Base-by-base conservation (phyloP, 2,329 filamentous ascomycete species). In the Colletotrichum graminicola region DNA sequence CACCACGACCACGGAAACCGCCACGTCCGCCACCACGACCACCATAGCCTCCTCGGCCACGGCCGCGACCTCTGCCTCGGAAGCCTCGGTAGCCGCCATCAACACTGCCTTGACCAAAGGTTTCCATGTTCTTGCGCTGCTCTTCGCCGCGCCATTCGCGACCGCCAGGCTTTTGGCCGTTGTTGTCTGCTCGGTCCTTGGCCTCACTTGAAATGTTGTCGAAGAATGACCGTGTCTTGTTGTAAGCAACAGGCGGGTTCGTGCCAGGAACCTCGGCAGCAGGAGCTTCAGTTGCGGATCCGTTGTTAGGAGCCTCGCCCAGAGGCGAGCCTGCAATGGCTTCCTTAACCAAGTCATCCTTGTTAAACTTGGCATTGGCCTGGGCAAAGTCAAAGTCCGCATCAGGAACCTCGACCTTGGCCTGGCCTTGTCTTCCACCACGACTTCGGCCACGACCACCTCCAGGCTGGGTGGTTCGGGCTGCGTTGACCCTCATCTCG, bases 161-260 rank as follows among this genome's bases (percentile, higher is more conserved):
- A 41, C 94, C 94, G 68, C 92, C 92, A n/a, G 90, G 86, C 79
- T 90, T 90, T 73, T 90, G 88, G 5, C 87, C 88, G 52, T 85
- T 86, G 49, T 91, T 91, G 73, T 95, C 93, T 62, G 93, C 91
- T 54, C 96, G 90, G 75, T 99, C 96, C 81, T 93, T 97, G 73
- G 93, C 89, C 80, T 99, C 96, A 75, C 94, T 97, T 0, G 94
- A 97, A 74, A 99, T 98, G 81, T 99, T 98, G 83, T 99, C 96
- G 79, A 99, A 99, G 86, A 99, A 99, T 1, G 94, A 97, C 4
- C 85, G 90, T 6, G 91, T 88, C 82, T 94, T 97, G 85, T 98
- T 95, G 84, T 99, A 99, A 0, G 90, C 88, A 39, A 82, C 79
- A 45, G 85, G 83, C 34, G 79, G 64, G 34, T 56, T 66, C 11